Evolutionary conservation across 805 yeast genomes (phyloP).

Genomic region (Maudiozyma barnettii): DNA sequence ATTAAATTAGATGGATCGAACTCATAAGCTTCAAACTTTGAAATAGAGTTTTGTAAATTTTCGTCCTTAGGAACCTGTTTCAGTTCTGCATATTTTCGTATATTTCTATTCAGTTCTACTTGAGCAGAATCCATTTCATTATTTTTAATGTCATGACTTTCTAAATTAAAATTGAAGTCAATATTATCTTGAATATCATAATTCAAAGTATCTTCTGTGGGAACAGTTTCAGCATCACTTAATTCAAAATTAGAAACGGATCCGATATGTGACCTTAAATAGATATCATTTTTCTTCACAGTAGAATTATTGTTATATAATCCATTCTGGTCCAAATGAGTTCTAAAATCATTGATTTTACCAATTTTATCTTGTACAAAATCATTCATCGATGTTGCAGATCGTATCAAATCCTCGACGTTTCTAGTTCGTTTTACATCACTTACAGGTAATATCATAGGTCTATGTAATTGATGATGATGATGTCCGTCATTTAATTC

Average conservation of each 20-base stretch:
- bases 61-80: background rate
- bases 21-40: background rate
- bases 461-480: conserved; percentile 1
- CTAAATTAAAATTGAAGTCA: background rate
- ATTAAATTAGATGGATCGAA: background rate
- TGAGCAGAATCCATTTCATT: background rate
- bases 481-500: background rate
- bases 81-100: background rate
- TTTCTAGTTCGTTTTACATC: background rate
- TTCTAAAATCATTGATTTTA: conserved; percentile 17
- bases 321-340: conserved; percentile 7
- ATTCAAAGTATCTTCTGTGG: background rate
- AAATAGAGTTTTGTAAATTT: background rate
- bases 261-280: conserved; percentile 6
- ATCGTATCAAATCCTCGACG: conserved; percentile 24
- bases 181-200: background rate
- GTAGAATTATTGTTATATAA: background rate
- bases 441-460: background rate
- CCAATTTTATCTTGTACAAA: conserved; percentile 20
- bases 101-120: background rate
- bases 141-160: background rate
- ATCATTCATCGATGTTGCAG: conserved; percentile 22
- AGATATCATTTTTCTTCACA: background rate
- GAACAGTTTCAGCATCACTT: conserved; percentile 13
- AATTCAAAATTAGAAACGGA: conserved; percentile 23